Evolutionary conservation across 2,329 filamentous ascomycete species (phyloP).

Genomic region (Lecanicillium sp.): DNA sequence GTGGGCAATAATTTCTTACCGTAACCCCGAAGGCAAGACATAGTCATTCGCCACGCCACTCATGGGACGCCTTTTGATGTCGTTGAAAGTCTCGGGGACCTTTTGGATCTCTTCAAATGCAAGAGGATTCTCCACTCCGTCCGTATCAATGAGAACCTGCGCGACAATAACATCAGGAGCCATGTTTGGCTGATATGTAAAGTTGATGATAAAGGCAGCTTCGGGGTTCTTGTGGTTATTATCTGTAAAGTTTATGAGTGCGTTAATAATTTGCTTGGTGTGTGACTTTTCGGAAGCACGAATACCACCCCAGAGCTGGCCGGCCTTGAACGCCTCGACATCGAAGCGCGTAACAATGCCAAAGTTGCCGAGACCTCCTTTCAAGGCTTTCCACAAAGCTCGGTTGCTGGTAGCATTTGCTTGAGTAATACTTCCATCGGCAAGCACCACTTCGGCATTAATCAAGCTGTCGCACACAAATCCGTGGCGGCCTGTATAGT

Average conservation of each 20-base stretch:
- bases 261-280: constrained; percentile 7
- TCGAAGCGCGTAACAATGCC: constrained; percentile 29
- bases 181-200: constrained; percentile 11
- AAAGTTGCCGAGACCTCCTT: constrained; percentile 40
- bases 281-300: constrained; percentile 11
- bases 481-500: constrained; percentile 24
- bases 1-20: no score
- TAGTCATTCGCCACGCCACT: no score
- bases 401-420: constrained; percentile 29
- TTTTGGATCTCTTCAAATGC: no score
- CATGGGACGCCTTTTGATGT: no score
- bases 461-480: constrained; percentile 34
- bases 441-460: constrained; percentile 37
- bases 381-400: constrained; percentile 38
- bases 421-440: constrained; percentile 32
- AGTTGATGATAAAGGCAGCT: constrained; percentile 13
- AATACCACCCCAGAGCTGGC: constrained; percentile 9
- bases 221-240: constrained; percentile 13
- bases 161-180: constrained; percentile 12
- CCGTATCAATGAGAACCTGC: constrained; percentile 11
- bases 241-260: constrained; percentile 11
- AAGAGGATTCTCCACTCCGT: no score
- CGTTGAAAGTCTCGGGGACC: no score
- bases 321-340: constrained; percentile 15
- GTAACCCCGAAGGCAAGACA: no score